Percentiles rank a stretch among this genome's conserved stretches.
phyloP scores from a whole-genome alignment of 495 filamentous ascomycete genomes.

The Penicillium herquei region DNA sequence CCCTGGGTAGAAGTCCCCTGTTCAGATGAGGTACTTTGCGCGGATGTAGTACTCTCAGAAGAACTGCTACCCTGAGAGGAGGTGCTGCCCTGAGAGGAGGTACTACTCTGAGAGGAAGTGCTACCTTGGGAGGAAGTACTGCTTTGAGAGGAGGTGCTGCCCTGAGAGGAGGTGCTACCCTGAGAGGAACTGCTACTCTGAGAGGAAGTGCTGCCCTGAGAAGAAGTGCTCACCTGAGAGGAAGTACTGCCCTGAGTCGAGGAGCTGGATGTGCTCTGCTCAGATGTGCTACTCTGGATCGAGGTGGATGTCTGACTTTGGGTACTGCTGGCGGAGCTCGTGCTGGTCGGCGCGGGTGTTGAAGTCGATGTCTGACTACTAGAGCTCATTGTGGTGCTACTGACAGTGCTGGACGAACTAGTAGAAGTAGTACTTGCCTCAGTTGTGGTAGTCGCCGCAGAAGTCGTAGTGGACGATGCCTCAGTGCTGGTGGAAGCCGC shows the following conservation, averaged over 20 bases:
- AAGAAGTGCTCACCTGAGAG: too few species aligned
- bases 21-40: not conserved
- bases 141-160: not conserved
- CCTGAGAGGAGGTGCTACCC: not conserved
- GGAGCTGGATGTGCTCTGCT: not conserved
- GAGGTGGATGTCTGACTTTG: not conserved
- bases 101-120: not conserved
- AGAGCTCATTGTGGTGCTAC: not conserved
- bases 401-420: not conserved
- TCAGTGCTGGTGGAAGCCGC: not conserved
- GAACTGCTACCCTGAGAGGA: not conserved
- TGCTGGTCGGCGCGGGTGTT: not conserved
- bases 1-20: too few species aligned
- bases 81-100: not conserved
- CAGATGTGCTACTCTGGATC: not conserved
- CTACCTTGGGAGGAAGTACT: not conserved
- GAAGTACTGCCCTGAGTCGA: not conserved
- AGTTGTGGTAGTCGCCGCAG: not conserved
- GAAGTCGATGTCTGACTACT: not conserved
- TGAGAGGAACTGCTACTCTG: not conserved
- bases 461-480: not conserved
- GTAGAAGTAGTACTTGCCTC: not conserved
- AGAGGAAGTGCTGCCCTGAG: not conserved
- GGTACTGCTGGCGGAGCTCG: not conserved
- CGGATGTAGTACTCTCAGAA: too few species aligned